These are phyloP conservation scores for Solanum lycopersicoides DNA, from an alignment of 257 asterid genomes.

Conservation along the genomic window DNA sequence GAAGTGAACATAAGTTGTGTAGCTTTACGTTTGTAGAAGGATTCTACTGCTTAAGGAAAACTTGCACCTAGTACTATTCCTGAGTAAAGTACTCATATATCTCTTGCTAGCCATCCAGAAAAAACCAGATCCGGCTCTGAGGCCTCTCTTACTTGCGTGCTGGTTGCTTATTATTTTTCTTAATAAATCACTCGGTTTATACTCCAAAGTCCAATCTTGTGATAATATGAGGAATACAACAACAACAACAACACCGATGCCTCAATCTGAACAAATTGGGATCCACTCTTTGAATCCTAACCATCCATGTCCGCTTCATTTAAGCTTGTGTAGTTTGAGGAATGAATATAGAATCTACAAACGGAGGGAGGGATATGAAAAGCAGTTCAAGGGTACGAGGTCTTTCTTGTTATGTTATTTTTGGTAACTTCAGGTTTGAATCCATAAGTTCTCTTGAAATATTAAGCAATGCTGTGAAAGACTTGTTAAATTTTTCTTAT, in stretches of 20 bases:
- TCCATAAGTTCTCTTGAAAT: neutral
- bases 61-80: neutral
- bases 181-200: neutral
- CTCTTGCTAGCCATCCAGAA: neutral
- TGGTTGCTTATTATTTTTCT: neutral
- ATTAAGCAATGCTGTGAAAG: neutral
- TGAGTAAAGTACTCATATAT: neutral
- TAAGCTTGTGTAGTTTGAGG: neutral
- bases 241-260: neutral
- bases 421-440: neutral
- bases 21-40: neutral
- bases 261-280: neutral
- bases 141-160: neutral
- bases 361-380: neutral
- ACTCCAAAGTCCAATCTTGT: neutral
- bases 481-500: neutral
- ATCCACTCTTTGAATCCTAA: neutral
- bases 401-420: neutral
- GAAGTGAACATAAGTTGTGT: neutral
- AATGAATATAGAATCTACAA: neutral
- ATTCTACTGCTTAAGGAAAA: neutral
- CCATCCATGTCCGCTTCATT: neutral
- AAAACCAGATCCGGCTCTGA: neutral
- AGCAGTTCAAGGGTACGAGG: neutral
- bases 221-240: neutral